Percentiles rank a stretch among this genome's conserved stretches.
Evolutionary conservation across 2,329 filamentous ascomycete species (phyloP).

Genomic region (Cytospora chrysosperma): DNA sequence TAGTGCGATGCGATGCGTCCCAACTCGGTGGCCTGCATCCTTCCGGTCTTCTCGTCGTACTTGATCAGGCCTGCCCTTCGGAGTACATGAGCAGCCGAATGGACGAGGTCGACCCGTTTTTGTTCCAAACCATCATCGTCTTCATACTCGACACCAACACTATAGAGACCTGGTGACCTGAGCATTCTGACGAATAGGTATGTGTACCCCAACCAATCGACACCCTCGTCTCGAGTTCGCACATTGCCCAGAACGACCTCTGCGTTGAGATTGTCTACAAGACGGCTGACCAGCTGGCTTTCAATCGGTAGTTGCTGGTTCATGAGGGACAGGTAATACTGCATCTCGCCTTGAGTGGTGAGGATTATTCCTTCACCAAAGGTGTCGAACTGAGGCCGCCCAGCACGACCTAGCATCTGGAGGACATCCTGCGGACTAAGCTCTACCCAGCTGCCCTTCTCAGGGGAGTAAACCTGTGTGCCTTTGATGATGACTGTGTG

Average conservation of each 20-base stretch:
- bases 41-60: slow-evolving; percentile 91
- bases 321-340: slow-evolving; percentile 93
- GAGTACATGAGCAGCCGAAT: slow-evolving; percentile 84
- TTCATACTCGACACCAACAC: slow-evolving; percentile 93
- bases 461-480: slow-evolving; percentile 95
- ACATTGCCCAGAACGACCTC: slow-evolving; percentile 95
- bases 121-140: slow-evolving; percentile 90
- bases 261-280: slow-evolving; percentile 95
- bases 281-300: slow-evolving; percentile 87
- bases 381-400: slow-evolving; percentile 93
- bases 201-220: slow-evolving; percentile 99
- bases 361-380: slow-evolving; percentile 99
- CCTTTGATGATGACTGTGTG: slow-evolving; percentile 99
- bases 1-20: slow-evolving; percentile 97
- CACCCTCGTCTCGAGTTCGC: slow-evolving; percentile 85
- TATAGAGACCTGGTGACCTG: slow-evolving; percentile 89
- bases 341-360: slow-evolving; percentile 89
- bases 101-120: slow-evolving; percentile 94
- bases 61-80: slow-evolving; percentile 88
- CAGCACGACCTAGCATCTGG: slow-evolving; percentile 97
- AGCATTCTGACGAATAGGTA: slow-evolving; percentile 98
- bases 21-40: slow-evolving; percentile 86
- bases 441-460: slow-evolving; percentile 98
- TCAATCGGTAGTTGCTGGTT: slow-evolving; percentile 98
- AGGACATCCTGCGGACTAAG: slow-evolving; percentile 95